phyloP scores from a whole-genome alignment of 805 yeast species.

The Candida hungchunana region DNA sequence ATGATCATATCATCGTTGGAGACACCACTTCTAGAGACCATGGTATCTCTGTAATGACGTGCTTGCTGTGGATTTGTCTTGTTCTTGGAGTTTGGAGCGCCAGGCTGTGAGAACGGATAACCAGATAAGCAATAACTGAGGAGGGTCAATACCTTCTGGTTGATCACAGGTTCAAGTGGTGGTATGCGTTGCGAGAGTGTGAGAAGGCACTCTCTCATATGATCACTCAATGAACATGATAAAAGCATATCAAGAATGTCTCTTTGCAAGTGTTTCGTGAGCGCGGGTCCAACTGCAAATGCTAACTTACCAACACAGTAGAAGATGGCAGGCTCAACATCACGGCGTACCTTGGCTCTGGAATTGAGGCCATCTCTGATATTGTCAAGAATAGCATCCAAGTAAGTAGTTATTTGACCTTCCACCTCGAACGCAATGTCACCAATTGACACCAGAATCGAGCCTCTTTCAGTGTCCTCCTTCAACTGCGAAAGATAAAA shows the following conservation, averaged over 20 bases:
- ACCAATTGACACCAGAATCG: slow-evolving; percentile 79
- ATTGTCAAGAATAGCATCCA: slow-evolving; percentile 82
- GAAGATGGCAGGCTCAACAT: slow-evolving; percentile 80
- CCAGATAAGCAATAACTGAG: slow-evolving; percentile 79
- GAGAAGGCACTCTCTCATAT: slow-evolving; percentile 71
- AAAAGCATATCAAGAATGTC: slow-evolving; percentile 77
- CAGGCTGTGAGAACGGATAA: slow-evolving; percentile 75
- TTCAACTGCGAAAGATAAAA: slow-evolving; percentile 77
- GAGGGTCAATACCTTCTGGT: slow-evolving; percentile 64
- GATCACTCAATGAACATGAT: slow-evolving; percentile 77
- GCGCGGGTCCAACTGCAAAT: slow-evolving; percentile 85
- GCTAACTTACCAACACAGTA: slow-evolving; percentile 86
- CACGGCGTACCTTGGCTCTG: slow-evolving; percentile 52
- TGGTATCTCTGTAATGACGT: slow-evolving; percentile 68
- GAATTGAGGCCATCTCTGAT: slow-evolving; percentile 70
- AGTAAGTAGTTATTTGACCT: slow-evolving; percentile 78
- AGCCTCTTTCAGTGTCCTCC: slow-evolving; percentile 69
- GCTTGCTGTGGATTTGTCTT: slow-evolving; percentile 65
- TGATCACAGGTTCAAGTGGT: slow-evolving; percentile 68
- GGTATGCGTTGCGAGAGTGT: slow-evolving; percentile 72
- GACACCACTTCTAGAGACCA: slow-evolving; percentile 67
- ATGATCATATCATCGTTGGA: slow-evolving; percentile 47
- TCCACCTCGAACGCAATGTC: slow-evolving; percentile 73
- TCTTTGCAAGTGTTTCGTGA: slow-evolving; percentile 81
- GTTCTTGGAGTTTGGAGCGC: slow-evolving; percentile 58